A percentile compares a stretch with the other conserved stretches of the same genome.
Evolutionary conservation across 2,329 filamentous ascomycete species (phyloP).

Genomic region (Xylaria sp.): DNA sequence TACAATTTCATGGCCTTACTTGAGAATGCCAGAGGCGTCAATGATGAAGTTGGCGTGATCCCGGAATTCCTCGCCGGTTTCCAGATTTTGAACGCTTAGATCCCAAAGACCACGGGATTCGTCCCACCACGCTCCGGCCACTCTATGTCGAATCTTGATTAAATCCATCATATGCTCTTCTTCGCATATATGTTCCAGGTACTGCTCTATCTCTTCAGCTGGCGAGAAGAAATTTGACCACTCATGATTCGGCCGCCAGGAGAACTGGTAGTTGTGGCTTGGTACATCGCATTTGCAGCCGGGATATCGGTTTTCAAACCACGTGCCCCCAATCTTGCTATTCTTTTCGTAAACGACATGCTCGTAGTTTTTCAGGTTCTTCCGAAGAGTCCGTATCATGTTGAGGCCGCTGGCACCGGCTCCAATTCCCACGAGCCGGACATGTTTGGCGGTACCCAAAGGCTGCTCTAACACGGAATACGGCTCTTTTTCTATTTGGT

Average conservation of each 20-base stretch:
- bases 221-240: constrained; percentile 69
- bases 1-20: constrained; percentile 53
- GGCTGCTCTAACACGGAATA: constrained; percentile 54
- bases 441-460: constrained; percentile 53
- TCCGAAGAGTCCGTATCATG: constrained; percentile 58
- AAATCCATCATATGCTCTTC: constrained; percentile 58
- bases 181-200: constrained; percentile 61
- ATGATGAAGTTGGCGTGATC: constrained; percentile 62
- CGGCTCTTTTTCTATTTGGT: constrained; percentile 36
- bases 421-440: constrained; percentile 59
- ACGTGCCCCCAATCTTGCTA: constrained; percentile 65
- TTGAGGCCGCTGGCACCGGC: constrained; percentile 59
- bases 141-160: constrained; percentile 58
- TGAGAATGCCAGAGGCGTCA: constrained; percentile 63
- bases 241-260: constrained; percentile 67
- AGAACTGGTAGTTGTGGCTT: constrained; percentile 71
- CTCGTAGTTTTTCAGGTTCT: constrained; percentile 57
- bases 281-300: constrained; percentile 68
- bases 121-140: constrained; percentile 58
- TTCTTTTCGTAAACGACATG: constrained; percentile 68
- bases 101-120: constrained; percentile 57
- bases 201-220: constrained; percentile 65
- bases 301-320: constrained; percentile 69
- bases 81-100: constrained; percentile 54
- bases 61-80: constrained; percentile 54